Evolutionary conservation across 345 rosid species (phyloP).

Genomic region (Citrus trifoliata): DNA sequence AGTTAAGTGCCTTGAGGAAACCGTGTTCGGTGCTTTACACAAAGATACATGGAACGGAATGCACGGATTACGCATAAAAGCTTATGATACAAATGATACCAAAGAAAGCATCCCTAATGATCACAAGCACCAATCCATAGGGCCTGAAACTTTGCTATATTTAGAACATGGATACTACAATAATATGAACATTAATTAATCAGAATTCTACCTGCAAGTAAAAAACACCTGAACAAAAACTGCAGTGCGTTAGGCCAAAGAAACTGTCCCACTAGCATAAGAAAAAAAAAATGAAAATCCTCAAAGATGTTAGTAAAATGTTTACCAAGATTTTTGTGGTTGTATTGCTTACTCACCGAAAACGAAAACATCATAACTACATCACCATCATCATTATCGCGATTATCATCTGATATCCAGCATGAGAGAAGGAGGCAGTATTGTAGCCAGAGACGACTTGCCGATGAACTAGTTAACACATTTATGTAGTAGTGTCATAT

Average conservation of each 20-base stretch:
- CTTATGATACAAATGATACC: not conserved
- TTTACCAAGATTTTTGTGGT: not conserved
- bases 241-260: not conserved
- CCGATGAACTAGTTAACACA: conserved; percentile 25
- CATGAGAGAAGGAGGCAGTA: conserved; percentile 53
- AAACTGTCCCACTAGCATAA: not conserved
- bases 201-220: not conserved
- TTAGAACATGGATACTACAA: not conserved
- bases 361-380: not conserved
- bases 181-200: not conserved
- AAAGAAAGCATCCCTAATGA: not conserved
- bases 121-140: not conserved
- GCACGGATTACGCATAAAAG: not conserved
- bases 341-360: not conserved
- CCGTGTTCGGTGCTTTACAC: not conserved
- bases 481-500: not conserved
- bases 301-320: not conserved
- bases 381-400: not conserved
- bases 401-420: conserved; percentile 45
- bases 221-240: not conserved
- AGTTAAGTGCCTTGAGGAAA: not conserved
- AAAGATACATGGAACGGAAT: not conserved
- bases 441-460: conserved; percentile 62
- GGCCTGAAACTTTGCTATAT: not conserved
- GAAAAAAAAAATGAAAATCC: not conserved